Conservation (phyloP, 2,329 filamentous ascomycete genomes). For the Monosporascus sp. region DNA sequence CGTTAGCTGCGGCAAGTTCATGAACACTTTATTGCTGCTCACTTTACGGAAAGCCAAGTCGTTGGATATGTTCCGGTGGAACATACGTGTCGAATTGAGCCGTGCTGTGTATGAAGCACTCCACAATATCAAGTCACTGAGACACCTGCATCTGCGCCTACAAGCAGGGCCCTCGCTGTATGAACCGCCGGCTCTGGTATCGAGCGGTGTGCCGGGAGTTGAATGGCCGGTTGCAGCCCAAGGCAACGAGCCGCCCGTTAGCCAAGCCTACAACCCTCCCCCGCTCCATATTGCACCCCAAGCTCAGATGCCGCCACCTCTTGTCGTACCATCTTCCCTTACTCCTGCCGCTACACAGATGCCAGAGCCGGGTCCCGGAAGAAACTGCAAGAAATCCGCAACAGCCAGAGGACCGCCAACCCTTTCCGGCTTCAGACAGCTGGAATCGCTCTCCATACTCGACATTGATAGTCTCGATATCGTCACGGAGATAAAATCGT, state of each 20-base stretch:
- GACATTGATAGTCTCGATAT: slow-evolving; percentile 57
- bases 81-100: slow-evolving; percentile 58
- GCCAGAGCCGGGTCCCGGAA: slow-evolving; percentile 31
- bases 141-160: slow-evolving; percentile 52
- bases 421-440: slow-evolving; percentile 50
- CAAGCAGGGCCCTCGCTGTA: slow-evolving; percentile 54
- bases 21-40: slow-evolving; percentile 55
- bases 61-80: slow-evolving; percentile 58
- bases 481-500: slow-evolving; percentile 49
- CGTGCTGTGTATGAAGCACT: slow-evolving; percentile 52
- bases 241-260: neutral
- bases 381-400: slow-evolving; percentile 25
- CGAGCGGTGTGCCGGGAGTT: slow-evolving; percentile 15
- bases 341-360: slow-evolving; percentile 27
- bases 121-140: slow-evolving; percentile 47
- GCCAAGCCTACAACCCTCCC: neutral
- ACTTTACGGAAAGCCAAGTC: slow-evolving; percentile 49
- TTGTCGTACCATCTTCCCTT: slow-evolving; percentile 20
- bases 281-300: neutral
- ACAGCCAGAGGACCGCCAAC: slow-evolving; percentile 41
- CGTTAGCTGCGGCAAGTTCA: slow-evolving; percentile 56
- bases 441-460: slow-evolving; percentile 49
- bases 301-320: slow-evolving; percentile 4
- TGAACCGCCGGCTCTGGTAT: slow-evolving; percentile 42
- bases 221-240: neutral